Conservation (phyloP, 1,139 yeast species). For the Petasospora rhodanensis region DNA sequence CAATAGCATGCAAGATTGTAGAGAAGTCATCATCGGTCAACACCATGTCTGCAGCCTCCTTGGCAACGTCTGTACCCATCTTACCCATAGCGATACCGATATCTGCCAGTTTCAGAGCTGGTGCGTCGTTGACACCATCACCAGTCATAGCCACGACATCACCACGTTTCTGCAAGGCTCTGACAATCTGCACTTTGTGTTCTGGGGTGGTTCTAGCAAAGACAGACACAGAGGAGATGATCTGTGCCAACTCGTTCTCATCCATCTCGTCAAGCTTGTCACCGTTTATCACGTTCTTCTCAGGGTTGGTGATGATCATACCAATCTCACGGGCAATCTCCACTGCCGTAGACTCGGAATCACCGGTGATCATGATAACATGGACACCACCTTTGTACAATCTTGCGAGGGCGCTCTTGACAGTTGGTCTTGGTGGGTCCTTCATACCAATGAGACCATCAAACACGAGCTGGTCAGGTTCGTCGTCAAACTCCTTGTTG, state of each 20-base stretch:
- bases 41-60: slow-evolving; percentile 98
- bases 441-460: slow-evolving; percentile 91
- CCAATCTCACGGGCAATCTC: slow-evolving; percentile 91
- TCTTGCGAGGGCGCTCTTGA: slow-evolving; percentile 62
- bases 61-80: slow-evolving; percentile 96
- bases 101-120: slow-evolving; percentile 95
- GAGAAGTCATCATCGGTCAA: slow-evolving; percentile 86
- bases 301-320: slow-evolving; percentile 67
- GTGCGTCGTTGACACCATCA: slow-evolving; percentile 98
- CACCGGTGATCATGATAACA: slow-evolving; percentile 97
- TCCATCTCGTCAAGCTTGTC: slow-evolving; percentile 69
- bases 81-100: slow-evolving; percentile 98
- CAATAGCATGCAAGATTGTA: slow-evolving; percentile 86
- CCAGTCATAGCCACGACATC: slow-evolving; percentile 99
- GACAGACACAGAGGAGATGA: slow-evolving; percentile 78
- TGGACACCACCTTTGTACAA: slow-evolving; percentile 90
- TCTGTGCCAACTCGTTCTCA: slow-evolving; percentile 65
- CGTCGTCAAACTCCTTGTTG: slow-evolving; percentile 31
- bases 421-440: slow-evolving; percentile 93
- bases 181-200: slow-evolving; percentile 86
- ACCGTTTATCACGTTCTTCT: slow-evolving; percentile 72
- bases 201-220: slow-evolving; percentile 98
- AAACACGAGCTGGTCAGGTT: slow-evolving; percentile 60
- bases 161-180: slow-evolving; percentile 87
- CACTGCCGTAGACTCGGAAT: slow-evolving; percentile 86